Base-by-base conservation (phyloP, 2,329 filamentous ascomycete species). In the Cladorrhinum sp. region DNA sequence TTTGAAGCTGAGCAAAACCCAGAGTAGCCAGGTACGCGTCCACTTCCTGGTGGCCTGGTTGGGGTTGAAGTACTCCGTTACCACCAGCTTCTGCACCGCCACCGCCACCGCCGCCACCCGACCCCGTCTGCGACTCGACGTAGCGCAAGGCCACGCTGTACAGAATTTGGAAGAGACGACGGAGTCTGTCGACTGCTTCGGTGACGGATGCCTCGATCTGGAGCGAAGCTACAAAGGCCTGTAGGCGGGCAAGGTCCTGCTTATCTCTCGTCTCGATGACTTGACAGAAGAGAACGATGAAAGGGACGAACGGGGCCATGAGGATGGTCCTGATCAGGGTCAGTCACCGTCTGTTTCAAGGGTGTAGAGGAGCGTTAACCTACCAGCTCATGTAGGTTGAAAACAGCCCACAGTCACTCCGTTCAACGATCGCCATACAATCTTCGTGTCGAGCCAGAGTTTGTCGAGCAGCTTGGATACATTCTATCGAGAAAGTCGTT, bases 81-180 rank as follows among this genome's bases (percentile, higher is more conserved):
- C 18, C 3, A 12, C 51, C 18, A 3, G 24, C 12, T 63, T 18
- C 49, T 18, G 38, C n/a, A 50, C 22, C 18, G 18, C 27, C 22
- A 9, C 50, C 41, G 25, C 27, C 38, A 7, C 32, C n/a, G 36
- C 22, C 18, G 18, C 27, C 22, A 9, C 50, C 41, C 20, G 22
- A 24, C 6, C 32, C 12, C 7, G 27, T 25, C 6, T 53, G 18
- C 2, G 61, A 72, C 67, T 86, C 81, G 16, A 86, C 75, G 64
- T 87, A 87, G 3, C 85, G 74, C 36, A 79, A 76, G 0, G 84
- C 84, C 7, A 87, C 81, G 36, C 77, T 83, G 64, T 82, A 79
- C 54, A 88, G 78, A 1, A 85, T 79, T 51, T 83, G 78, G 63
- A 84, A 87, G 13, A 88, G 76, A 24, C 79, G 82, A 62, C 84